Percentiles rank a stretch among this genome's conserved stretches.
These are phyloP conservation scores for Sclerotinia minor DNA, from an alignment of 2,329 filamentous ascomycete species.

Conservation along the genomic window DNA sequence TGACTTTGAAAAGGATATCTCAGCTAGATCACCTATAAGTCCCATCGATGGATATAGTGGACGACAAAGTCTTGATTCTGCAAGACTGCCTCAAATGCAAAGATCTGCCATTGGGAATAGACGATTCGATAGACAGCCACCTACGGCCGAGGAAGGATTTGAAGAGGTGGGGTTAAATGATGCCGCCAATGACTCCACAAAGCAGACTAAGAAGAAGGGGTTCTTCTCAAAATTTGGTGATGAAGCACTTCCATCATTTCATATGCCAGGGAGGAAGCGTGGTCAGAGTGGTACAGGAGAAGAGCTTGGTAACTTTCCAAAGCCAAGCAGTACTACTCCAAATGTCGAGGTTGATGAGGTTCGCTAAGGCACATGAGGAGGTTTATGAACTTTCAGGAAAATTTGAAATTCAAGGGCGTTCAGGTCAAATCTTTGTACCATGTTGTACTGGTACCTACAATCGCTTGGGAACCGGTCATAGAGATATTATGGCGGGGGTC, in stretches of 20 bases:
- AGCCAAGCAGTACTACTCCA: constrained; percentile 31
- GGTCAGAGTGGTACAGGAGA: constrained; percentile 69
- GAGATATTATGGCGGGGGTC: constrained; percentile 16
- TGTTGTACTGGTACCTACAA: constrained; percentile 24
- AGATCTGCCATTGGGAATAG: constrained; percentile 60
- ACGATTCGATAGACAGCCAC: constrained; percentile 58
- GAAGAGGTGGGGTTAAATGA: constrained; percentile 89
- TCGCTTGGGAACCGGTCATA: constrained; percentile 25
- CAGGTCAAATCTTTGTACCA: constrained; percentile 19
- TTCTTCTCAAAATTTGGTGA: constrained; percentile 83
- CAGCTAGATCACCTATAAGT: constrained; percentile 75
- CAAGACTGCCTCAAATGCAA: constrained; percentile 61
- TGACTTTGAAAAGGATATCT: constrained; percentile 69
- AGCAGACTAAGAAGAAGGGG: constrained; percentile 63
- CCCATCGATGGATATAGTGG: constrained; percentile 56
- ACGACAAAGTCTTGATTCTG: constrained; percentile 79
- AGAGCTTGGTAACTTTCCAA: constrained; percentile 64
- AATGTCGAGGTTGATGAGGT: constrained; percentile 32
- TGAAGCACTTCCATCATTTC: constrained; percentile 44
- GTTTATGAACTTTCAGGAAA: background rate
- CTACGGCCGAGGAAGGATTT: constrained; percentile 77
- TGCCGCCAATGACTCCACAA: constrained; percentile 55
- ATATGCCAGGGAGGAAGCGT: constrained; percentile 72
- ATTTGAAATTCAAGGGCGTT: constrained; percentile 19
- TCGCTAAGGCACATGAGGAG: constrained; percentile 38